Conservation (phyloP, 2,329 filamentous ascomycete species). For the Hypoxylon sp. region DNA sequence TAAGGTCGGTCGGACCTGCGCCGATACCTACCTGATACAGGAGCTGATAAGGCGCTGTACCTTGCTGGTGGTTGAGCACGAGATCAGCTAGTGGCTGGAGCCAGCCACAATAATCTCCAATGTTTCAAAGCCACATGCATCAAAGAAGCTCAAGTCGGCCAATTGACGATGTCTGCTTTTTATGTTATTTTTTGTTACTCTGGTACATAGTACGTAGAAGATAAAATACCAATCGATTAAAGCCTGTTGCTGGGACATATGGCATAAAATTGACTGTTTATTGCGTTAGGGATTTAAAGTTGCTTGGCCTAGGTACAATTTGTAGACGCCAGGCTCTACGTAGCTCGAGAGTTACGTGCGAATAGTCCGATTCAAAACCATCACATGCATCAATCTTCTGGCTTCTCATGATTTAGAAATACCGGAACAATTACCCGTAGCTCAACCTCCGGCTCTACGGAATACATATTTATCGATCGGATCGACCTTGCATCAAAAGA, state of each 20-base stretch:
- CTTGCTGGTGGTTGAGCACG: slow-evolving; percentile 21
- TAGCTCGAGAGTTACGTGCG: no score
- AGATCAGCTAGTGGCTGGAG: slow-evolving; percentile 28
- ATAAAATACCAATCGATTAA: no score
- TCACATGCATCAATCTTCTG: slow-evolving; percentile 2
- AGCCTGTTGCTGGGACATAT: no score
- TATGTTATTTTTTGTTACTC: no score
- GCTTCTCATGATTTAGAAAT: background rate
- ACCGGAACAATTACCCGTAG: background rate
- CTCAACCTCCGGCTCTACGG: background rate
- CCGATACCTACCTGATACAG: slow-evolving; percentile 28
- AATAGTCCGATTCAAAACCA: slow-evolving; percentile 3
- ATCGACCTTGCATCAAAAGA: slow-evolving; percentile 12
- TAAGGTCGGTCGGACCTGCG: slow-evolving; percentile 25
- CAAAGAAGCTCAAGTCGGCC: no score
- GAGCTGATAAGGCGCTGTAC: slow-evolving; percentile 30
- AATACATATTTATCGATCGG: slow-evolving; percentile 3
- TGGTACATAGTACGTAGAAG: no score
- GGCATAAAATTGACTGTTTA: no score
- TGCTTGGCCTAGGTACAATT: no score
- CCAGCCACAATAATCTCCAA: slow-evolving; percentile 22
- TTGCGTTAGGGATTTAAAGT: no score
- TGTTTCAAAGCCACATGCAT: slow-evolving; percentile 18
- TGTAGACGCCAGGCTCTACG: no score
- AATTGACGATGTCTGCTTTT: slow-evolving; percentile 2